Base-by-base conservation (phyloP, 176 grass and related monocot genomes). In the Melocanna baccifera region DNA sequence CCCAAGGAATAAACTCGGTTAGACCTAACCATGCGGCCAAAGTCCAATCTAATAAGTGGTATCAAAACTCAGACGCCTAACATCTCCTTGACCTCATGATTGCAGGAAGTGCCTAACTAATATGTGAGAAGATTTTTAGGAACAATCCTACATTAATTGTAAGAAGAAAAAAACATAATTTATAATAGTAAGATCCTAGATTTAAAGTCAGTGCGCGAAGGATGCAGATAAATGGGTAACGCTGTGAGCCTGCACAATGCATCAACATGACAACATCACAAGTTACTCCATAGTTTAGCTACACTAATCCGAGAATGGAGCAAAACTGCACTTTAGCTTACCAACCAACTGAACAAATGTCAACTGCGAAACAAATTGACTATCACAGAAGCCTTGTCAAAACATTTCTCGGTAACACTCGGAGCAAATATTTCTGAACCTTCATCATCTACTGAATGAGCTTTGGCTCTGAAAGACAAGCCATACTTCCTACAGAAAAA, bases 371-470 rank as follows among this genome's bases (percentile, higher is more conserved):
- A 83, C 50, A 59, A 62, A 53, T 69, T 48, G 9, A 52, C 69
- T 40, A 28, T 80, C 15, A 58, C 14, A 59, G 47, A 47, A 46
- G 42, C 76, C 22, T 78, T 50, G 76, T 22, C 69, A 80, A 84
- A 62, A 80, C 69, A 68, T 61, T 36, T 46, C 4, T 46, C 18
- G 22, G 20, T 79, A 84, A 67, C 29, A 61, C 52, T 61, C 19
- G 18, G 68, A 64, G 36, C 26, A n/a, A 47, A 62, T 14, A 53
- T 72, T 69, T 69, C 66, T 50, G 8, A 75, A 20, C 52, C 67
- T 70, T 76, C 77, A 34, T 48, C 81, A 41, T 55, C 83, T 85
- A 79, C 73, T 73, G 15, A 77, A 78, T 25, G 46, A 86, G 69
- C 81, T 62, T 14, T 5, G 67, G 40, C 28, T 82, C 74, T 23